phyloP scores from a whole-genome alignment of 2,329 filamentous ascomycete genomes.

The Fusarium newnesense region DNA sequence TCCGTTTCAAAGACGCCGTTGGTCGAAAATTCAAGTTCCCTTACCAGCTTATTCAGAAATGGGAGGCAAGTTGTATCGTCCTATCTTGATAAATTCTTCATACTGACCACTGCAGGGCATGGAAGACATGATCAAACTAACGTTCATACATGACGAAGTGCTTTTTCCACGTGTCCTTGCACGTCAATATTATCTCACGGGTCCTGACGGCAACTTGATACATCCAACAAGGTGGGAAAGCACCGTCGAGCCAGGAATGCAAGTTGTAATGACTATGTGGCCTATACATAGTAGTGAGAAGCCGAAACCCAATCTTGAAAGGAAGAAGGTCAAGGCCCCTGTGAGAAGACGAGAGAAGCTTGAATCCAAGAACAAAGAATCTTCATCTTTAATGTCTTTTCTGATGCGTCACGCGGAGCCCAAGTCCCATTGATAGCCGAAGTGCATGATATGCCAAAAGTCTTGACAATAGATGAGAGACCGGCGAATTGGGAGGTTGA shows the following conservation, averaged over 20 bases:
- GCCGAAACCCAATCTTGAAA: too few species aligned
- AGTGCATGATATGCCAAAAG: too few species aligned
- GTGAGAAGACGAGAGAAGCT: background rate
- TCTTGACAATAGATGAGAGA: too few species aligned
- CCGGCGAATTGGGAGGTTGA: too few species aligned
- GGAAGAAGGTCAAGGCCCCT: rapidly evolving
- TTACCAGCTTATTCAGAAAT: background rate
- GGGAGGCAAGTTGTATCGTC: background rate
- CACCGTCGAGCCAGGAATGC: background rate
- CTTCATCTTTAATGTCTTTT: too few species aligned
- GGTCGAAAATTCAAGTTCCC: background rate
- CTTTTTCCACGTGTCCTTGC: background rate
- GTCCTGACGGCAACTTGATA: rapidly evolving
- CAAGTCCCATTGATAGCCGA: too few species aligned
- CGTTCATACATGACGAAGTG: rapidly evolving
- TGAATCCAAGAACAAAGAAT: too few species aligned
- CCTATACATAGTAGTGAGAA: rapidly evolving
- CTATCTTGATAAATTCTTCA: background rate
- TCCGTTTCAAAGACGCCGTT: background rate
- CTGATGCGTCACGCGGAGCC: too few species aligned
- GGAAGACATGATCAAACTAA: rapidly evolving
- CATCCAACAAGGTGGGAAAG: rapidly evolving
- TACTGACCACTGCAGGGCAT: background rate
- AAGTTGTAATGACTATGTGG: background rate
- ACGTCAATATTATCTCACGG: background rate